Base-by-base conservation (phyloP, 2,329 filamentous ascomycete genomes). In the Phaeophleospora eucalypticola region DNA sequence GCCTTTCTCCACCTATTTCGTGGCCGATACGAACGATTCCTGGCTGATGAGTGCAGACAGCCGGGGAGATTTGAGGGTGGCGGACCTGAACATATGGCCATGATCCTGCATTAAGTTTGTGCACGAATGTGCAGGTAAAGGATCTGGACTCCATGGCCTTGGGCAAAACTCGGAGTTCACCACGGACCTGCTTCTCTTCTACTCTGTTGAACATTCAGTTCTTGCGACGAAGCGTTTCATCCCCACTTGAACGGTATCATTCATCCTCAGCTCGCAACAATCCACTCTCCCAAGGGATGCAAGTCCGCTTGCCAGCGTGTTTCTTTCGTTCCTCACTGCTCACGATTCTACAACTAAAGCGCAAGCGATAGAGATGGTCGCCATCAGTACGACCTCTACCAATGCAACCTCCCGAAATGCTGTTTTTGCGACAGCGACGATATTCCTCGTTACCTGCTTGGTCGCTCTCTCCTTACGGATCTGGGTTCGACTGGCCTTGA, bases 401-500 rank as follows among this genome's bases (percentile, higher is more conserved):
- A 19, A 12, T 6, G 10, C 36, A 6, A 24, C 15, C 14, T 36
- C 48, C 14, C 41, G 39, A 16, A 34, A 40, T 40, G 44, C 43
- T 3, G 46, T 49, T 29, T 43, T 51, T 18, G 29, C 33, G 21
- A 27, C 43, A 4, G 36, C 41, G 2, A 46, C 38, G 0, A 17
- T 54, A 8, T 54, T 50, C 20, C 38, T 56, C 4, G 16, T 21
- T 17, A 42, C 37, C n/a, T 40, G 40, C 16, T 72, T 68, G 65
- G 21, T 68, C 33, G 65, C 70, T 37, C 59, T 72, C 6, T 39
- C 60, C 1, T 56, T 72, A 6, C 61, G 71, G 32, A 57, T 68
- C 36, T 73, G 66, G 61, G 70, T 71, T 9, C 64, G 71, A 33
- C 61, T 61, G 1, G 58, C 56, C 24, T 52, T 72, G 20, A 68